Evolutionary conservation across 768 basidiomycete genomes (phyloP).

Genomic region (Mycena filopes): DNA sequence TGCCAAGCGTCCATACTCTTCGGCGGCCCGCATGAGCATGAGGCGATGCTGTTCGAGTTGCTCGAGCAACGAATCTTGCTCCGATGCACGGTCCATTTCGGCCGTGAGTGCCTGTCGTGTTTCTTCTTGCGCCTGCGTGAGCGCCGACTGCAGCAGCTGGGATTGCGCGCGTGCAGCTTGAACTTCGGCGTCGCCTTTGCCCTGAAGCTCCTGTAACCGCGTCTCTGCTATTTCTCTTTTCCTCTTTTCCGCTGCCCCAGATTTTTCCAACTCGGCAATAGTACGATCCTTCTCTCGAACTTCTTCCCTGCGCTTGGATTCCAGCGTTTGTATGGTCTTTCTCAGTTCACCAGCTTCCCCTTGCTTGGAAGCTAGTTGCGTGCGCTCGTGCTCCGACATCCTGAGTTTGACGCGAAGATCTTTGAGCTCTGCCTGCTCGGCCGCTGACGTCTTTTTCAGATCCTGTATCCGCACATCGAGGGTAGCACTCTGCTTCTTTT

Average conservation of each 20-base stretch:
- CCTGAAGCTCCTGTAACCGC: conserved; percentile 53
- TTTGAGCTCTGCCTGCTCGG: conserved; percentile 72
- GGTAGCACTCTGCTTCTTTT: conserved; percentile 68
- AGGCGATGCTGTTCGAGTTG: conserved; percentile 63
- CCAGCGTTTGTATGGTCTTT: conserved; percentile 58
- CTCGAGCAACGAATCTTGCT: conserved; percentile 56
- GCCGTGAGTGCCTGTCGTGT: conserved; percentile 45
- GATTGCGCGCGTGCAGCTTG: conserved; percentile 45
- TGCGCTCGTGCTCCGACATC: conserved; percentile 65
- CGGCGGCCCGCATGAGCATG: conserved; percentile 58
- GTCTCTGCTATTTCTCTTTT: conserved; percentile 59
- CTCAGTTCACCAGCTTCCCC: conserved; percentile 62
- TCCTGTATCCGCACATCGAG: conserved; percentile 72
- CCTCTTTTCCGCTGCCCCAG: conserved; percentile 59
- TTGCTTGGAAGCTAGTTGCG: conserved; percentile 62
- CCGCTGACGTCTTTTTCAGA: conserved; percentile 57
- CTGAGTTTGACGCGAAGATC: conserved; percentile 70
- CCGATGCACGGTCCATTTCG: conserved; percentile 44
- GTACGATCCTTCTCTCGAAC: conserved; percentile 61
- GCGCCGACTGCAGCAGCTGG: conserved; percentile 47
- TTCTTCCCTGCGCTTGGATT: conserved; percentile 66
- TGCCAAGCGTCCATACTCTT: conserved; percentile 65
- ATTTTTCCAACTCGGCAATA: conserved; percentile 67
- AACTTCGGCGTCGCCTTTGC: conserved; percentile 54
- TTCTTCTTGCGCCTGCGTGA: conserved; percentile 51